Conservation (phyloP, 768 basidiomycete species). For the Jaapia argillacea region DNA sequence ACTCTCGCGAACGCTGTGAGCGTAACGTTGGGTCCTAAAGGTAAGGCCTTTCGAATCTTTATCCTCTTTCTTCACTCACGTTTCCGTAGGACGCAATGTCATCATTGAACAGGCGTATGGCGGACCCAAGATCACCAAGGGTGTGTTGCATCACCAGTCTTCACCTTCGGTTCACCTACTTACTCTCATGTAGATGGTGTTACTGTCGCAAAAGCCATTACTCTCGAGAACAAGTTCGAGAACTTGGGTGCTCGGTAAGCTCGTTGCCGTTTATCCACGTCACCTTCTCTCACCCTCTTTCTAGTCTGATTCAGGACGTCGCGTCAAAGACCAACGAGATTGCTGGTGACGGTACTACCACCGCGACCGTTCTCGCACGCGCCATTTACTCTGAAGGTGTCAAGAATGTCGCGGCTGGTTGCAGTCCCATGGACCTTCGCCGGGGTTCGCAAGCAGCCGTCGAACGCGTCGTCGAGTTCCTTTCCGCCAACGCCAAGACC, state of each 20-base stretch:
- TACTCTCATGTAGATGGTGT: slow-evolving; percentile 65
- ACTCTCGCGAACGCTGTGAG: slow-evolving; percentile 94
- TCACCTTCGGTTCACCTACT: neutral
- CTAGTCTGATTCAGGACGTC: slow-evolving; percentile 88
- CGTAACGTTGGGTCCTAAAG: slow-evolving; percentile 95
- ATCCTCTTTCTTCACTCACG: slow-evolving; percentile 8
- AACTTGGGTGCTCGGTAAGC: slow-evolving; percentile 94
- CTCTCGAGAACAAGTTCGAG: slow-evolving; percentile 96
- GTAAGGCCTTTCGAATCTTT: slow-evolving; percentile 24
- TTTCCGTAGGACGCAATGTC: slow-evolving; percentile 74
- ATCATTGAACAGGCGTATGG: slow-evolving; percentile 94
- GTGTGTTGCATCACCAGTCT: slow-evolving; percentile 26
- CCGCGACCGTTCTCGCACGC: slow-evolving; percentile 92
- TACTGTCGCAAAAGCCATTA: slow-evolving; percentile 91
- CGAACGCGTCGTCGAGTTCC: slow-evolving; percentile 81
- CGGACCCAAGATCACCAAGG: slow-evolving; percentile 93
- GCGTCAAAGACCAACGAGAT: slow-evolving; percentile 95
- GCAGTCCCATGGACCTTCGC: slow-evolving; percentile 99
- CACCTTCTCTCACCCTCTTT: slow-evolving; percentile 3
- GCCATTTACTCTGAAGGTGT: slow-evolving; percentile 98
- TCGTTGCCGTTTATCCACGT: neutral
- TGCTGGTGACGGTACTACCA: slow-evolving; percentile 97
- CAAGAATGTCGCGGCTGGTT: slow-evolving; percentile 98
- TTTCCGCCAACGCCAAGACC: slow-evolving; percentile 79
- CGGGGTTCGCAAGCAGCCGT: slow-evolving; percentile 97